Evolutionary conservation across 2,329 filamentous ascomycete species (phyloP).

Genomic region (Calonectria hawksworthii): DNA sequence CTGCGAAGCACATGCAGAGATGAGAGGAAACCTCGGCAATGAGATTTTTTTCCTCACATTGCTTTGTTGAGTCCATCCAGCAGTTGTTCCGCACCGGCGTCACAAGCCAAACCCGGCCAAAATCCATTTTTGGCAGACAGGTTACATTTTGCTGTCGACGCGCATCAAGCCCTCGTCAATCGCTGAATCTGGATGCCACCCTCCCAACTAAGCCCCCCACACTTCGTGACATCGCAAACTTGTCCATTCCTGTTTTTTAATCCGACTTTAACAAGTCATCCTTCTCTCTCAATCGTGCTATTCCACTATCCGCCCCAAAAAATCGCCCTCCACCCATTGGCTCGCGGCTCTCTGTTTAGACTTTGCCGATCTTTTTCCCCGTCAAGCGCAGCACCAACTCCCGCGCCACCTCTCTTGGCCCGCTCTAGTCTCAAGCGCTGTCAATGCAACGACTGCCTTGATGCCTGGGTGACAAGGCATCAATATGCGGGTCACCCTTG

Average conservation of each 20-base stretch:
- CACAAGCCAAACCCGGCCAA: slow-evolving; percentile 13
- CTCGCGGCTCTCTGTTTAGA: slow-evolving; percentile 12
- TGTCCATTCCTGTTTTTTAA: slow-evolving; percentile 6
- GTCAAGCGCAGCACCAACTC: slow-evolving; percentile 23
- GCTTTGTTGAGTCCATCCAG: slow-evolving; percentile 16
- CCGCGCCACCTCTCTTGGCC: slow-evolving; percentile 30
- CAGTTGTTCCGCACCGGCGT: not conserved
- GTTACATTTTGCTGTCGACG: slow-evolving; percentile 20
- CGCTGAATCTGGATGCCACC: slow-evolving; percentile 14
- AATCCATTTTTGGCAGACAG: slow-evolving; percentile 17
- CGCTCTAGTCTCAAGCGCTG: slow-evolving; percentile 25
- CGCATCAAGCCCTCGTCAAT: slow-evolving; percentile 19
- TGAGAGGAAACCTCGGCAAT: slow-evolving; percentile 8
- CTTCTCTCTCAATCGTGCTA: slow-evolving; percentile 6
- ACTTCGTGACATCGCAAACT: not conserved
- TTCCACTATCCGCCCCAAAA: slow-evolving; percentile 15
- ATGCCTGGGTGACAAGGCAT: slow-evolving; percentile 43
- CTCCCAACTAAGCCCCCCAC: slow-evolving; percentile 4
- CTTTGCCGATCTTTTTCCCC: slow-evolving; percentile 34
- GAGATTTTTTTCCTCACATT: not conserved
- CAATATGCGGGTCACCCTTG: slow-evolving; percentile 17
- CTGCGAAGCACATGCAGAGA: slow-evolving; percentile 13
- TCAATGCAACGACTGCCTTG: not conserved
- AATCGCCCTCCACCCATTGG: slow-evolving; percentile 30
- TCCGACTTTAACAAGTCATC: not conserved